Evolutionary conservation across 257 asterid species (phyloP).

Genomic region (Euphrasia confusa): DNA sequence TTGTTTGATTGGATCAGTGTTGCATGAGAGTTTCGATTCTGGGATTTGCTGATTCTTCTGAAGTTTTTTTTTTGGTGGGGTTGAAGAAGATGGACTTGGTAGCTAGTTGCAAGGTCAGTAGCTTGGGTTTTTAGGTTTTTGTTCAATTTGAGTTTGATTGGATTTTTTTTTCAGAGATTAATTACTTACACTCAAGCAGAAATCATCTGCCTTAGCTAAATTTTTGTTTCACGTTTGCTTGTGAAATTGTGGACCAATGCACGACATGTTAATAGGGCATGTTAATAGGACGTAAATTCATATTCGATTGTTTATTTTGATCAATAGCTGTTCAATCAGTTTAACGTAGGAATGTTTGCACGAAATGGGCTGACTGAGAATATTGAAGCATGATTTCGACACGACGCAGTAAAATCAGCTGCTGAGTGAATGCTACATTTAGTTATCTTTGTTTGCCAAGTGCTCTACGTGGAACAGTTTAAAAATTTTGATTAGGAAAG

Average conservation of each 20-base stretch:
- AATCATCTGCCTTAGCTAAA: too few species aligned
- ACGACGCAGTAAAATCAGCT: not conserved
- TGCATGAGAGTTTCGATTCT: slow-evolving; percentile 26
- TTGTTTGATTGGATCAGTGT: slow-evolving; percentile 41
- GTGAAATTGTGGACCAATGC: too few species aligned
- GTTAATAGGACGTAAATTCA: too few species aligned
- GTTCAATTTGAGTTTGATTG: slow-evolving; percentile 5
- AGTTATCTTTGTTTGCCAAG: not conserved
- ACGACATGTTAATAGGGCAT: too few species aligned
- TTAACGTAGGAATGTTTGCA: not conserved
- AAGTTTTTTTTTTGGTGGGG: slow-evolving; percentile 22
- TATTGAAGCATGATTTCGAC: not conserved
- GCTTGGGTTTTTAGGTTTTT: slow-evolving; percentile 4
- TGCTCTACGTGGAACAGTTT: not conserved
- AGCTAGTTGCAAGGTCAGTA: slow-evolving; percentile 71
- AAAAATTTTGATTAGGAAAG: not conserved
- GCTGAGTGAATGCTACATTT: not conserved
- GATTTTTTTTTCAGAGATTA: not conserved
- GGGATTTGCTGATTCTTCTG: slow-evolving; percentile 29
- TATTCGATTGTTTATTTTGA: too few species aligned
- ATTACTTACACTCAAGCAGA: too few species aligned
- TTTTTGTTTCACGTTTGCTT: too few species aligned
- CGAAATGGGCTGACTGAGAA: not conserved
- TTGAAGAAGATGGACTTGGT: slow-evolving; percentile 67
- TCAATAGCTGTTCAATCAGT: too few species aligned